A percentile compares a stretch with the other conserved stretches of the same genome.
Conservation (phyloP, 495 filamentous ascomycete species). For the Aspergillus incahuasiensis region DNA sequence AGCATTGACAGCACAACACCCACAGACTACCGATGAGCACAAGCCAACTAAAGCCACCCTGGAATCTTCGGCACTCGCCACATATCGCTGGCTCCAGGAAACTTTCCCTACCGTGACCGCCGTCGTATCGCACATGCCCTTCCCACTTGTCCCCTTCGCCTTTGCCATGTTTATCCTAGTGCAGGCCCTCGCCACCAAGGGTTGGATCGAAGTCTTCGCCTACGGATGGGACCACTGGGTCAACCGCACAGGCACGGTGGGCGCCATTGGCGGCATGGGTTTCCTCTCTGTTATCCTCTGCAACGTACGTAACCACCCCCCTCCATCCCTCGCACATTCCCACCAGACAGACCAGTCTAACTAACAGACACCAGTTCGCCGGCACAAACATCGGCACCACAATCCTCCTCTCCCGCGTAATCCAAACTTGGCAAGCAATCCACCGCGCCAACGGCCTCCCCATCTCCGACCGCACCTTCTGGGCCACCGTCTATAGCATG, state of each 20-base stretch:
- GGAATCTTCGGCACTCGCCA: background rate
- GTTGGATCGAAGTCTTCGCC: slow-evolving; percentile 12
- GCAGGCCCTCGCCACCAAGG: slow-evolving; percentile 8
- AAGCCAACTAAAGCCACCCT: background rate
- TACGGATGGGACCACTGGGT: slow-evolving; percentile 14
- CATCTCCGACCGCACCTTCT: slow-evolving; percentile 10
- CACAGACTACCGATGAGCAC: background rate
- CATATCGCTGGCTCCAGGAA: background rate
- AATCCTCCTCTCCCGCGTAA: slow-evolving; percentile 10
- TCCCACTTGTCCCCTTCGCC: slow-evolving; percentile 7
- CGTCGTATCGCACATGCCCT: slow-evolving; percentile 9
- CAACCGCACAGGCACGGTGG: slow-evolving; percentile 4
- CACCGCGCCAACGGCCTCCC: background rate
- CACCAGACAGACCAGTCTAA: no score
- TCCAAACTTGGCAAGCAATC: slow-evolving; percentile 8
- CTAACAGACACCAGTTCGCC: slow-evolving; percentile 2
- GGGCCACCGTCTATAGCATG: slow-evolving; percentile 13
- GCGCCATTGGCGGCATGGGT: slow-evolving; percentile 5
- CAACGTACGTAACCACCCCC: background rate
- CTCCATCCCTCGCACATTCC: no score
- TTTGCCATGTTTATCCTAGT: slow-evolving; percentile 11
- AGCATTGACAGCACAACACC: background rate
- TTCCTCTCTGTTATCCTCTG: slow-evolving; percentile 10
- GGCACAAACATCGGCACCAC: slow-evolving; percentile 13
- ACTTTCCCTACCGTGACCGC: slow-evolving; percentile 9